Conservation (phyloP, 78 protist genomes). For the Capsaspora owczarzaki region DNA sequence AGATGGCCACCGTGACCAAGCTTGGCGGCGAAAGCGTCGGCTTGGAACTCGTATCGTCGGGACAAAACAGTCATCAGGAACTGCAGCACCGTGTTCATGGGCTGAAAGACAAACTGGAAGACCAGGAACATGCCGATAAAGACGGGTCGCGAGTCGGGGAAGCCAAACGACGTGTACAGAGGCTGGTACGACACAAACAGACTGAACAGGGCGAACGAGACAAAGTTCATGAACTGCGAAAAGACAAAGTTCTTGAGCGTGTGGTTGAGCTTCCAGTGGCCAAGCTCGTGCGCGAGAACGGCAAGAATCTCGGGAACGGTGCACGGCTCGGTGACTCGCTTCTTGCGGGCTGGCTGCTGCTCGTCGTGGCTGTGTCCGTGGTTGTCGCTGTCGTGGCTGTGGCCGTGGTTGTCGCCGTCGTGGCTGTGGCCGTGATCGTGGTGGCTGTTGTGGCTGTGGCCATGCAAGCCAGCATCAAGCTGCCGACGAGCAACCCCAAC, state of each 20-base stretch:
- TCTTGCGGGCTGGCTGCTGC: too few relatives aligned
- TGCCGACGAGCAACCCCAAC: too few relatives aligned
- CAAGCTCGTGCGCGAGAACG: slow-evolving; percentile 75
- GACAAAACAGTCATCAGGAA: not conserved
- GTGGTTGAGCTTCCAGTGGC: slow-evolving; percentile 64
- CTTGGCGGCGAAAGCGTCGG: not conserved
- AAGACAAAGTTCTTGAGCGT: slow-evolving; percentile 27
- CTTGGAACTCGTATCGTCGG: not conserved
- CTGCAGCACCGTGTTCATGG: not conserved
- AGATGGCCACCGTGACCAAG: not conserved
- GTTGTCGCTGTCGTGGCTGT: too few relatives aligned
- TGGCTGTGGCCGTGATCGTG: too few relatives aligned
- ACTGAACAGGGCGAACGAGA: not conserved
- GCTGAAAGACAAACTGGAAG: not conserved
- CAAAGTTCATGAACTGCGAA: not conserved
- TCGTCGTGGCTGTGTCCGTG: too few relatives aligned
- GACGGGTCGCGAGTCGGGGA: not conserved
- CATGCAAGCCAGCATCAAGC: not conserved
- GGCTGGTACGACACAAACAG: not conserved
- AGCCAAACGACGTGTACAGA: not conserved
- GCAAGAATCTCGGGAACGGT: slow-evolving; percentile 35
- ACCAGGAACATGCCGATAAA: not conserved
- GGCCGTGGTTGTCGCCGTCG: too few relatives aligned
- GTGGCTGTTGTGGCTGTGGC: too few relatives aligned
- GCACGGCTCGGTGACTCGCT: not conserved